Evolutionary conservation across 306 rosid species (phyloP).

Genomic region (Gleditsia sinensis): DNA sequence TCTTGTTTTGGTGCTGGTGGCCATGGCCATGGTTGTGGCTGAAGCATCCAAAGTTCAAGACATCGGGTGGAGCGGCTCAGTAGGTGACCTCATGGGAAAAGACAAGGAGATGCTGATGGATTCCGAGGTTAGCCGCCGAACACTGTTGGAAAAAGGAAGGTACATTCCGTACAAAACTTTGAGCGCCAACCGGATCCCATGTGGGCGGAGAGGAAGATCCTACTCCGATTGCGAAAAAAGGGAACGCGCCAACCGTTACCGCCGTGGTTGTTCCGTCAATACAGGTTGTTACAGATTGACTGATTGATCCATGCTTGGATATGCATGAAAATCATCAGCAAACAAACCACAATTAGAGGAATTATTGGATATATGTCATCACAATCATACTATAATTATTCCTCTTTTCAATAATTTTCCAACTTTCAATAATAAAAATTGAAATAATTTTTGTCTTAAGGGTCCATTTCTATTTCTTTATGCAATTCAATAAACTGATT

Average conservation of each 20-base stretch:
- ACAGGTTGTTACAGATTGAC: slow-evolving; percentile 53
- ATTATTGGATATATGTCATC: too few species aligned
- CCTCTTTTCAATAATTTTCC: too few species aligned
- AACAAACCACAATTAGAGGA: too few species aligned
- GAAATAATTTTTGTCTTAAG: too few species aligned
- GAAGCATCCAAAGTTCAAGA: slow-evolving; percentile 35
- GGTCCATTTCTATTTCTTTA: too few species aligned
- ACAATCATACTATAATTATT: too few species aligned
- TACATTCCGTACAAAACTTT: slow-evolving; percentile 49
- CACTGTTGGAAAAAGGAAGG: neutral
- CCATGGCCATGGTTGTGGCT: slow-evolving; percentile 36
- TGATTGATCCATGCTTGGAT: neutral
- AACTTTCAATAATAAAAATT: too few species aligned
- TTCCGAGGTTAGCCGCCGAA: slow-evolving; percentile 37
- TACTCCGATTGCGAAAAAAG: slow-evolving; percentile 48
- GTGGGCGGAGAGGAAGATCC: slow-evolving; percentile 46
- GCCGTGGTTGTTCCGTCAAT: slow-evolving; percentile 45
- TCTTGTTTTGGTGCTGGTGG: slow-evolving; percentile 37
- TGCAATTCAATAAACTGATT: too few species aligned
- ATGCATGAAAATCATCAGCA: too few species aligned
- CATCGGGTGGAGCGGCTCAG: neutral
- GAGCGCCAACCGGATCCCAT: slow-evolving; percentile 32
- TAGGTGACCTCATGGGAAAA: slow-evolving; percentile 35
- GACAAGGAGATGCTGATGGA: slow-evolving; percentile 51
- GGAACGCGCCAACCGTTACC: slow-evolving; percentile 46